phyloP scores from a whole-genome alignment of 768 basidiomycete species.

The Nidularia sp. region DNA sequence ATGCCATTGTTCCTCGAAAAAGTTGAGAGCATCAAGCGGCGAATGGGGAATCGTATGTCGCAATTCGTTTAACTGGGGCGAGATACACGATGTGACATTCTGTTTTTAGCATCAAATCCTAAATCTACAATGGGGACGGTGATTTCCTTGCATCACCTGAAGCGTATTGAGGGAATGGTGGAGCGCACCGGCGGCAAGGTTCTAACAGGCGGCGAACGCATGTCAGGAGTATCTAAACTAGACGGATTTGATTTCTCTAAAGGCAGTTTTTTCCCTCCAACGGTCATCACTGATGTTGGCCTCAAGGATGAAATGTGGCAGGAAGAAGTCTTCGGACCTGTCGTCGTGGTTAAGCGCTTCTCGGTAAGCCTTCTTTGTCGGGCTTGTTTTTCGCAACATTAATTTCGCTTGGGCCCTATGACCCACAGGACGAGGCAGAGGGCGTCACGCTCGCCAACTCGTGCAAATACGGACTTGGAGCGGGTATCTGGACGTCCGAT shows the following conservation, averaged over 20 bases:
- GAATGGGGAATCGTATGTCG: conserved; percentile 76
- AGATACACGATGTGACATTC: neutral
- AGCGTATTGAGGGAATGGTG: conserved; percentile 59
- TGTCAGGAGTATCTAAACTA: conserved; percentile 56
- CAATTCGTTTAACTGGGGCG: neutral
- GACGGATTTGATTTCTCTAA: conserved; percentile 69
- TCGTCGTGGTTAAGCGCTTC: conserved; percentile 59
- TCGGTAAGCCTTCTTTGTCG: conserved; percentile 19
- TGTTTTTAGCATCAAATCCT: conserved; percentile 56
- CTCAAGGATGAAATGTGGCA: conserved; percentile 65
- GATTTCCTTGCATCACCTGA: conserved; percentile 62
- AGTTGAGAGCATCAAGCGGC: conserved; percentile 49
- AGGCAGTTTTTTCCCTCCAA: conserved; percentile 80
- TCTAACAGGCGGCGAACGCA: conserved; percentile 60
- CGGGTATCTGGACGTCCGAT: conserved; percentile 76
- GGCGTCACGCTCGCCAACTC: conserved; percentile 69
- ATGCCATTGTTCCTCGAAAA: conserved; percentile 60
- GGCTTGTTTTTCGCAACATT: no score
- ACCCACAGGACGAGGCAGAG: conserved; percentile 52
- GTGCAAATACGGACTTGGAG: conserved; percentile 78
- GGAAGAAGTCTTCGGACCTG: conserved; percentile 85
- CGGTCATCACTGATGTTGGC: conserved; percentile 59
- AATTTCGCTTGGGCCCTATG: neutral
- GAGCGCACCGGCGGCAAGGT: conserved; percentile 43
- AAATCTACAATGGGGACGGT: conserved; percentile 77